Percentiles rank a stretch among this genome's conserved stretches.
These are phyloP conservation scores for Dalbergia cochinchinensis DNA, from an alignment of 306 rosid genomes.

Conservation along the genomic window DNA sequence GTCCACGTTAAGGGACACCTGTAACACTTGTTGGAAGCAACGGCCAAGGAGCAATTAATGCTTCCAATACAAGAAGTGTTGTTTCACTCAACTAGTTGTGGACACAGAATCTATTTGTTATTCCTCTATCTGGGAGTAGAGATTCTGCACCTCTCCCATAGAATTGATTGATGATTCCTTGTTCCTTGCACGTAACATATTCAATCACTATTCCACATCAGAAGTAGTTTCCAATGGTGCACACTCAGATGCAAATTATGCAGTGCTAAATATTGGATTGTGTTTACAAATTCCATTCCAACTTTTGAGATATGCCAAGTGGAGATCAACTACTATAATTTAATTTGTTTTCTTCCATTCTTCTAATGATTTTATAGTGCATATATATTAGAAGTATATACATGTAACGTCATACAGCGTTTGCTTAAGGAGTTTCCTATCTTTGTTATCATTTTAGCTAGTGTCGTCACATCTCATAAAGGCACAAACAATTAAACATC, in stretches of 20 bases:
- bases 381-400: neutral
- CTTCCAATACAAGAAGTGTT: constrained; percentile 1
- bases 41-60: constrained; percentile 3
- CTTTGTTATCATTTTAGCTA: neutral
- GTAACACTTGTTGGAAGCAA: neutral
- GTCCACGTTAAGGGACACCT: neutral
- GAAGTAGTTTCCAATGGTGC: neutral
- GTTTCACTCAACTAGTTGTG: neutral
- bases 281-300: constrained; percentile 33
- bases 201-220: constrained; percentile 15
- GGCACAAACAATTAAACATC: neutral
- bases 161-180: constrained; percentile 20
- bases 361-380: constrained; percentile 21
- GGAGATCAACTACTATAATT: neutral
- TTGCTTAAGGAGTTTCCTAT: constrained; percentile 14
- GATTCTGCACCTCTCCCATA: neutral
- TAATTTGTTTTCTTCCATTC: neutral
- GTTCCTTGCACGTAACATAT: constrained; percentile 40
- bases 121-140: neutral
- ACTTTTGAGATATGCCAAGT: constrained; percentile 23
- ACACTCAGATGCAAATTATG: constrained; percentile 18
- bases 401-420: neutral
- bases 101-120: constrained; percentile 19
- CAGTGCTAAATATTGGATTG: constrained; percentile 5
- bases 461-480: neutral